Percentiles rank a stretch among this genome's conserved stretches.
These are phyloP conservation scores for Pneumocystis murina DNA, from an alignment of 1,139 yeast species.

Conservation along the genomic window DNA sequence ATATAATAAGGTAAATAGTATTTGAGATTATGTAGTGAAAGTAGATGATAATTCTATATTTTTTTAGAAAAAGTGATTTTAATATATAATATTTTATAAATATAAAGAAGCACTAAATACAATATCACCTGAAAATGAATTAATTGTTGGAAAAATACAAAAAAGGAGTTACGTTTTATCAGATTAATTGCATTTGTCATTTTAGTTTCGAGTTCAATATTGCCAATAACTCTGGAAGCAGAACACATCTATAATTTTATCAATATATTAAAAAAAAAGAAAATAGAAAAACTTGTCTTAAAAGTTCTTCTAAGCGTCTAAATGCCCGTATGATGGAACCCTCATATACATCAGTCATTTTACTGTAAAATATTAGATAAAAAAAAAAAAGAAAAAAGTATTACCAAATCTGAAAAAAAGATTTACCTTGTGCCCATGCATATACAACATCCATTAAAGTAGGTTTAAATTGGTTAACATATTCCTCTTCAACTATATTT, in stretches of 20 bases:
- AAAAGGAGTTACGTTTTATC: neutral
- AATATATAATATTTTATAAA: conserved; percentile 25
- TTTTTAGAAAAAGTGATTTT: neutral
- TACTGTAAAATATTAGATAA: conserved; percentile 20
- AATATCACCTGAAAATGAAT: conserved; percentile 82
- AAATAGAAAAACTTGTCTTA: conserved; percentile 45
- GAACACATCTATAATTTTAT: conserved; percentile 1
- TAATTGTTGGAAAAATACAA: conserved; percentile 25
- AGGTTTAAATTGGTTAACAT: conserved; percentile 76
- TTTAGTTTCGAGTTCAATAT: conserved; percentile 66
- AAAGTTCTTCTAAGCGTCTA: conserved; percentile 81
- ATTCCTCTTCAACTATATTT: conserved; percentile 79
- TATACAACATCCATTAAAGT: conserved; percentile 93
- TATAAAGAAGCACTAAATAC: conserved; percentile 93
- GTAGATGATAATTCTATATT: neutral
- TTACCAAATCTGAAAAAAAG: conserved; percentile 78
- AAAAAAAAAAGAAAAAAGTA: neutral
- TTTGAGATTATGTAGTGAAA: too few species aligned
- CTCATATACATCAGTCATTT: conserved; percentile 97
- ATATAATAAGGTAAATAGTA: too few species aligned
- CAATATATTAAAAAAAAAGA: neutral
- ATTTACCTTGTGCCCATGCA: conserved; percentile 94
- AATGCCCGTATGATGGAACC: conserved; percentile 91
- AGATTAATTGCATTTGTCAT: conserved; percentile 52
- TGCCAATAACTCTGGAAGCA: conserved; percentile 89